Evolutionary conservation across 1,284 basidiomycete genomes (phyloP), one percentile per base, ranked within the genome.

Genomic region (Dichomitus squalens): DNA sequence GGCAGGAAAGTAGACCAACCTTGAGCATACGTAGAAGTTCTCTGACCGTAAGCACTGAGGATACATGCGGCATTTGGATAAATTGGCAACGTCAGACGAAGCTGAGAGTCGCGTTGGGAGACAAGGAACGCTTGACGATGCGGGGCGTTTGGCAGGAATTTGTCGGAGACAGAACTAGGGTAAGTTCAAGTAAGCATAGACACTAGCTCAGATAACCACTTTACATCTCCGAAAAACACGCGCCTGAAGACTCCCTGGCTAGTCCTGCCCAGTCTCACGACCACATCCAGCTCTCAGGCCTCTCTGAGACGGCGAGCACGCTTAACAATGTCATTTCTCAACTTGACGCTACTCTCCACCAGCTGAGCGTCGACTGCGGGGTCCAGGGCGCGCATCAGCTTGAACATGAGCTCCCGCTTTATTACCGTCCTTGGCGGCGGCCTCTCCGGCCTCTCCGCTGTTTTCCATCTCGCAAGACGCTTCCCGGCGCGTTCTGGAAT

Each of bases 351-450:
- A 20, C 44, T 21, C 29, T 47, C 18, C n/a, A 20, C n/a, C 11
- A 21, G 29, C 29, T 34, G 16, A 36, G 35, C 16, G n/a, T 33
- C 31, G 12, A 36, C 16, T n/a, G 12, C n/a, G 5, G 12, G 35
- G 11, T n/a, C 4, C 9, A 36, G n/a, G n/a, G 16, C 29, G 29
- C 29, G 29, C 29, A 31, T 31, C 29, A 11, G 6, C 29, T 31
- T 31, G 29, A 31, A 9, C 16, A 47, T 47, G 44, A 29, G n/a
- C 29, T 21, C 29, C 6, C 44, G n/a, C 14, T 57, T 59, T 2
- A 83, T 93, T 47, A 85, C 86, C 16, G 75, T 96, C 57, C 75
- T 96, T 7, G 94, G 93, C 1, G 92, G 89, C 2, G 93, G 93
- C 18, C 79, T 96, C 44, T 83, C 90, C 0, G 94, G 94, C 7